Conservation (phyloP, 176 grass and related monocot genomes). For the Phoenix dactylifera region DNA sequence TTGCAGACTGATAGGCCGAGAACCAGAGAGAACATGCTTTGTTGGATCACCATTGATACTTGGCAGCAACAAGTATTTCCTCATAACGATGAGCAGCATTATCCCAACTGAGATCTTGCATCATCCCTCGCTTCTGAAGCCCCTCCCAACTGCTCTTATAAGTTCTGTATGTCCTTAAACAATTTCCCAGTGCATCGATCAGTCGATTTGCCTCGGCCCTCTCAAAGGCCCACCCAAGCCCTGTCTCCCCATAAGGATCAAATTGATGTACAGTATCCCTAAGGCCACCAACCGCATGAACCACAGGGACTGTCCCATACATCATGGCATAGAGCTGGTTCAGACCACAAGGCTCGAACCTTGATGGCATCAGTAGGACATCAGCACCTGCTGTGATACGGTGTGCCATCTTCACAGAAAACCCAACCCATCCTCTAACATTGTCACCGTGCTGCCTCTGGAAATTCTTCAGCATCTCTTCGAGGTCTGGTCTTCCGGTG, state of each 20-base stretch:
- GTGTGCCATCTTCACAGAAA: conserved; percentile 83
- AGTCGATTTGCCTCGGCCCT: conserved; percentile 60
- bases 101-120: conserved; percentile 91
- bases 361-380: conserved; percentile 84
- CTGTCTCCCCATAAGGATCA: conserved; percentile 61
- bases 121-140: conserved; percentile 74
- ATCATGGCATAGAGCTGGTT: conserved; percentile 96
- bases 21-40: no score
- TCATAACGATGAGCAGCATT: conserved; percentile 76
- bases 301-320: conserved; percentile 89
- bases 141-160: conserved; percentile 87
- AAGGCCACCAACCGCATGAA: conserved; percentile 89
- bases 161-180: conserved; percentile 65
- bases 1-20: no score
- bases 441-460: conserved; percentile 52
- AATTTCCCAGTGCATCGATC: conserved; percentile 75
- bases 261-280: conserved; percentile 72
- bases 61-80: conserved; percentile 63
- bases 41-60: conserved; percentile 69
- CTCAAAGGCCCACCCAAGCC: conserved; percentile 82
- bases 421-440: conserved; percentile 81
- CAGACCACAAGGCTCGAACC: conserved; percentile 83
- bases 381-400: conserved; percentile 83
- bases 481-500: conserved; percentile 78
- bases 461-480: conserved; percentile 62